Conservation (phyloP, 495 filamentous ascomycete species). For the Amphirosellinia nigrospora region DNA sequence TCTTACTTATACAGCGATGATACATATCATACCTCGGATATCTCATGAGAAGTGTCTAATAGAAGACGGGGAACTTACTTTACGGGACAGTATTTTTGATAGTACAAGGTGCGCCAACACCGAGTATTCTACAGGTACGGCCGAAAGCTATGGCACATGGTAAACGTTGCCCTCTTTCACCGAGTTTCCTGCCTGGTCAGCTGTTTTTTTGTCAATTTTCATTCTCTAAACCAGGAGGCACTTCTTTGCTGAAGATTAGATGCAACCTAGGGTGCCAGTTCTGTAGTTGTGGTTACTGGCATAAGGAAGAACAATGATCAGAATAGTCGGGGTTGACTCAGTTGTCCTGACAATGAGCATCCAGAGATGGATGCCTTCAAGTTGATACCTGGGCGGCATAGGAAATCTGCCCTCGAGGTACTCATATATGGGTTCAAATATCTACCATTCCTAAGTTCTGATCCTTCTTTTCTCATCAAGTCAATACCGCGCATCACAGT, state of each 20-base stretch:
- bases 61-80: too few relatives aligned
- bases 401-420: neutral
- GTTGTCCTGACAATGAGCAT: neutral
- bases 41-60: neutral
- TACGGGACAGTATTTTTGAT: neutral
- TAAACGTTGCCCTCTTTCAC: neutral
- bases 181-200: neutral
- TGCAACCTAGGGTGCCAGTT: neutral
- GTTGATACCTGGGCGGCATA: neutral
- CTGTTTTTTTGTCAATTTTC: neutral
- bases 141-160: neutral
- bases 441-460: neutral
- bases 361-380: neutral
- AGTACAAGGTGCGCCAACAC: too few relatives aligned
- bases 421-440: neutral
- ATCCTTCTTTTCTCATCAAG: neutral
- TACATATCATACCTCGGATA: neutral
- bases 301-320: neutral
- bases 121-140: too few relatives aligned
- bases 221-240: neutral
- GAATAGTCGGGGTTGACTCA: neutral
- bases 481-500: neutral
- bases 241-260: neutral
- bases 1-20: neutral
- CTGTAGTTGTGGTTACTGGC: neutral